phyloP scores from a whole-genome alignment of 345 rosid species.

The Aegle marmelos region DNA sequence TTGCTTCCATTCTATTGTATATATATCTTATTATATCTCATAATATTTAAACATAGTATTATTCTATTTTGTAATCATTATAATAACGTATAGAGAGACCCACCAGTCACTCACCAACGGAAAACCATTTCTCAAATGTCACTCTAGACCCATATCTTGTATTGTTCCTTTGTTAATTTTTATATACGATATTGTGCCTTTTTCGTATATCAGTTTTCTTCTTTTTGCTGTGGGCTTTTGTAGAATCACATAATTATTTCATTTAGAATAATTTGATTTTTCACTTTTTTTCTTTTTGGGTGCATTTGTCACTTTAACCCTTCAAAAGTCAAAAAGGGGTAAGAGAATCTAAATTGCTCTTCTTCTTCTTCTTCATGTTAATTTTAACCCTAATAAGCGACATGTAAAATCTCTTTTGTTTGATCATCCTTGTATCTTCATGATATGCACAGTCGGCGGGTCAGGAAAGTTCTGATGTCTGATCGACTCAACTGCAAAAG shows the following conservation, averaged over 20 bases:
- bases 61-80: constrained; percentile 12
- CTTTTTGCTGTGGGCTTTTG: constrained; percentile 9
- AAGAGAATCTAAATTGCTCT: not conserved
- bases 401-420: not conserved
- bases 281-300: constrained; percentile 2
- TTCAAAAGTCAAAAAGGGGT: constrained; percentile 18
- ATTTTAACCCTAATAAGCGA: not conserved
- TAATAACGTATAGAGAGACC: constrained; percentile 10
- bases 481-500: not conserved
- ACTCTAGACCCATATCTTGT: not conserved
- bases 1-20: constrained; percentile 24
- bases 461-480: not conserved
- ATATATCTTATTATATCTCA: constrained; percentile 9
- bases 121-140: constrained; percentile 20
- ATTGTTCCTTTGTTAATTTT: not conserved
- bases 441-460: not conserved
- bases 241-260: constrained; percentile 17
- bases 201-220: not conserved
- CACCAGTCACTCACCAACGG: constrained; percentile 34
- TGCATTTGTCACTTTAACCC: constrained; percentile 13
- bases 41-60: not conserved
- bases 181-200: not conserved
- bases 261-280: constrained; percentile 10
- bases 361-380: not conserved
- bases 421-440: constrained; percentile 6